Base-by-base conservation (phyloP, 768 basidiomycete genomes). In the Mycena vulgaris region DNA sequence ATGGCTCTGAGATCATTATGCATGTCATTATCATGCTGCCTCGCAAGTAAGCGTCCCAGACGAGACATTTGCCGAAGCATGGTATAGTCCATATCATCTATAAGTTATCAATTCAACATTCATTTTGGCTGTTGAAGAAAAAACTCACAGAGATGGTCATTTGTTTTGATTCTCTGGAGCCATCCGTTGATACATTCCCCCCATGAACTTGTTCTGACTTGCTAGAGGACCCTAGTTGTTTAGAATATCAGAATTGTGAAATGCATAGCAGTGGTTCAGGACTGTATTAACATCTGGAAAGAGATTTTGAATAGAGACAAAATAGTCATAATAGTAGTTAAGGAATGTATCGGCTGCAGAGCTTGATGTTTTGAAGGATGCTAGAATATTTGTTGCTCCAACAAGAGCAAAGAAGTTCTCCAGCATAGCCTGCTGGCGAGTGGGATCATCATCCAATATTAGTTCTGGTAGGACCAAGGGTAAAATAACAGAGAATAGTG, bases 211-310 rank as follows among this genome's bases (percentile, higher is more conserved):
- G 33, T 13, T 13, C 7, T 35, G 33, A 35, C 33, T 6, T 35
- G 33, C 33, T 6, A 35, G 16, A 25, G 73, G 73, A 6, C 73
- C 73, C 73, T 71, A 74, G 45, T 45, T 60, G 57, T 68, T 68
- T 19, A 74, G 51, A 21, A 57, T 28, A 5, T 63, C 51, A n/a
- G 19, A 16, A 37, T 27, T 55, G 39, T 74, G 73, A 68, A 74
- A 72, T 5, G 56, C 57, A 63, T 61, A 63, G 48, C 72, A 71
- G 51, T 68, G 66, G 23, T 65, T 74, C 30, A 71, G 73, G 23
- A 48, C 19, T 25, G 25, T 30, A 17, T 48, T 19, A 19, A 45
- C 40, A 31, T 42, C 35, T 7, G 70, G 58, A 31, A 28, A 65
- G 21, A 70, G 39, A 2, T 48, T 27, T 21, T 65, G 23, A 17